Evolutionary conservation across 2,329 filamentous ascomycete species (phyloP).

Genomic region (Metarhizium anisopliae): DNA sequence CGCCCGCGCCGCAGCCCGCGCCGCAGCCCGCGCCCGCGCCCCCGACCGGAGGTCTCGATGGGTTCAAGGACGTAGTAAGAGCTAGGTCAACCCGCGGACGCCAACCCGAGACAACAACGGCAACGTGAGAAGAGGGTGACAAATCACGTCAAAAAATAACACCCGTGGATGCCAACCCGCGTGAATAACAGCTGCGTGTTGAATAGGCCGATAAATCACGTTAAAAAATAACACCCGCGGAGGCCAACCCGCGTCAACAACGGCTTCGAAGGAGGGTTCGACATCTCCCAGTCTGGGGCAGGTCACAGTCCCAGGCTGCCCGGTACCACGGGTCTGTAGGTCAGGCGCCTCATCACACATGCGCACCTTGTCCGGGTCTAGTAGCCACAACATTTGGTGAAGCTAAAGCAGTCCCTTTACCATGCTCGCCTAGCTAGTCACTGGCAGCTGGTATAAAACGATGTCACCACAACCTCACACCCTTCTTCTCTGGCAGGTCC

Average conservation of each 20-base stretch:
- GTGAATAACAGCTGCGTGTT: too few relatives aligned
- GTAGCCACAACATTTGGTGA: slow-evolving; percentile 1
- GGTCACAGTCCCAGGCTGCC: slow-evolving; percentile 3
- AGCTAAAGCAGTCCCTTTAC: slow-evolving; percentile 3
- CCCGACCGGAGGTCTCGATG: too few relatives aligned
- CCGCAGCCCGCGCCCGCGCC: too few relatives aligned
- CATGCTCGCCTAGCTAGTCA: background rate
- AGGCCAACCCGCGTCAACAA: too few relatives aligned
- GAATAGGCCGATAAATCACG: too few relatives aligned
- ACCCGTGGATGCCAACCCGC: too few relatives aligned
- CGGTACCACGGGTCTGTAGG: slow-evolving; percentile 5
- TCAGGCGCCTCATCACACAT: background rate
- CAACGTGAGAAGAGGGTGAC: background rate
- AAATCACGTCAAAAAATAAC: too few relatives aligned
- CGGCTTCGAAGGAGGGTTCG: background rate
- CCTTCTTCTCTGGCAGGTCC: background rate
- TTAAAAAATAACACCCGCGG: too few relatives aligned
- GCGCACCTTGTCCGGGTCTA: slow-evolving; percentile 4
- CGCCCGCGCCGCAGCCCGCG: too few relatives aligned
- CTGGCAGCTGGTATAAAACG: slow-evolving; percentile 3
- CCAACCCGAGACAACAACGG: too few relatives aligned
- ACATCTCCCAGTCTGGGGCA: slow-evolving; percentile 3
- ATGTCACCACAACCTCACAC: slow-evolving; percentile 1
- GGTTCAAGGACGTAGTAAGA: too few relatives aligned
- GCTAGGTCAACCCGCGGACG: background rate